These are phyloP conservation scores for Xeromyces bisporus DNA, from an alignment of 495 filamentous ascomycete species.

Conservation along the genomic window DNA sequence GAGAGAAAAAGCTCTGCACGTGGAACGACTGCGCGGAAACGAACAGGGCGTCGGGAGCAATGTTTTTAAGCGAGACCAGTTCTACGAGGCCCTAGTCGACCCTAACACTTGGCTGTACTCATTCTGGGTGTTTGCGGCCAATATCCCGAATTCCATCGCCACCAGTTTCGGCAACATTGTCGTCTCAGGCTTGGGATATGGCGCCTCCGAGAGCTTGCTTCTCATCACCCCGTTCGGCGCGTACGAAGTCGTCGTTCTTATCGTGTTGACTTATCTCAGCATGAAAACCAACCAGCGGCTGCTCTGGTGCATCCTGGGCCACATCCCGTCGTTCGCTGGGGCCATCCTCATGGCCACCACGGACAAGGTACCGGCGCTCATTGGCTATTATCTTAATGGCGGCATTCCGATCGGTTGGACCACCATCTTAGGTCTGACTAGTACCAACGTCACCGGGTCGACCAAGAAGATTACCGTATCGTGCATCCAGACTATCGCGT, in stretches of 20 bases:
- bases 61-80: slow-evolving; percentile 38
- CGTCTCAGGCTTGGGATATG: slow-evolving; percentile 15
- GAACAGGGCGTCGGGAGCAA: slow-evolving; percentile 43
- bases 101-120: slow-evolving; percentile 39
- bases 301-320: slow-evolving; percentile 10
- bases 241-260: slow-evolving; percentile 38
- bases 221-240: slow-evolving; percentile 42
- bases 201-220: slow-evolving; percentile 34
- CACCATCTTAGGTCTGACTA: slow-evolving; percentile 30
- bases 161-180: slow-evolving; percentile 17
- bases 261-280: slow-evolving; percentile 35
- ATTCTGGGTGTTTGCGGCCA: slow-evolving; percentile 34
- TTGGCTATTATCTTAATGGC: slow-evolving; percentile 35
- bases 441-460: slow-evolving; percentile 41
- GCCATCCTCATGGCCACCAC: slow-evolving; percentile 33
- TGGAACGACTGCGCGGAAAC: slow-evolving; percentile 39
- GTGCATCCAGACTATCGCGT: slow-evolving; percentile 40
- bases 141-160: slow-evolving; percentile 26
- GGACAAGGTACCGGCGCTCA: slow-evolving; percentile 28
- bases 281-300: slow-evolving; percentile 27
- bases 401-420: slow-evolving; percentile 32
- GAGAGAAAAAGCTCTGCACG: slow-evolving; percentile 33
- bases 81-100: slow-evolving; percentile 32
- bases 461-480: slow-evolving; percentile 52
- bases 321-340: slow-evolving; percentile 29